phyloP scores from a whole-genome alignment of 192 early-diverging fungal species.

The Coemansia sp. region DNA sequence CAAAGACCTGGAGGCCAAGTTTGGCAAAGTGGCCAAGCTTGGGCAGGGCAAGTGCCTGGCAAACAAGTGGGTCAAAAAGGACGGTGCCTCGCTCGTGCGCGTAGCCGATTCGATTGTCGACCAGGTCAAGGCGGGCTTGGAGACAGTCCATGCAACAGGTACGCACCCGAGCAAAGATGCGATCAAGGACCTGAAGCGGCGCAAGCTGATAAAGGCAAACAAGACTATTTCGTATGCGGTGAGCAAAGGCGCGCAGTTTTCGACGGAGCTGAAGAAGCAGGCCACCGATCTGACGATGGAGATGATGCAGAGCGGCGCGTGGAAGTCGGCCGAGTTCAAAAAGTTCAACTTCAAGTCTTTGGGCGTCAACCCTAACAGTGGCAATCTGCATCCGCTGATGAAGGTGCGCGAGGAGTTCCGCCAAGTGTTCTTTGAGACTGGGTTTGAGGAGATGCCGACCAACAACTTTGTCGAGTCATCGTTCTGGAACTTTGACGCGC shows the following conservation, averaged over 20 bases:
- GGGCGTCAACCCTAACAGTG: slow-evolving; percentile 77
- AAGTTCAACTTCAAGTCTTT: slow-evolving; percentile 97
- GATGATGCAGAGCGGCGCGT: slow-evolving; percentile 88
- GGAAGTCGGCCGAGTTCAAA: slow-evolving; percentile 95
- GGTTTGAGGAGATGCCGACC: slow-evolving; percentile 99
- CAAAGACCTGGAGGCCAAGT: slow-evolving; percentile 73
- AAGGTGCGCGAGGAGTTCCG: slow-evolving; percentile 99
- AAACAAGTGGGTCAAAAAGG: slow-evolving; percentile 97
- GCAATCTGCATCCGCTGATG: slow-evolving; percentile 96
- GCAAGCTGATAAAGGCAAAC: slow-evolving; percentile 68
- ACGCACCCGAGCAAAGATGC: slow-evolving; percentile 64
- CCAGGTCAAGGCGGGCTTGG: slow-evolving; percentile 75
- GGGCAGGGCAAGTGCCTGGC: slow-evolving; percentile 95
- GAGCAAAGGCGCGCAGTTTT: slow-evolving; percentile 85
- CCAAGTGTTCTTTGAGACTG: slow-evolving; percentile 98
- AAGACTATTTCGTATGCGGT: slow-evolving; percentile 82
- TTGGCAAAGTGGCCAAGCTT: slow-evolving; percentile 80
- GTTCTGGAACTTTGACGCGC: slow-evolving; percentile 99
- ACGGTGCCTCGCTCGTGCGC: slow-evolving; percentile 68
- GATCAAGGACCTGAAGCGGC: slow-evolving; percentile 74
- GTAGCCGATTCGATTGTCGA: slow-evolving; percentile 80
- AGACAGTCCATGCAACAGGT: slow-evolving; percentile 64
- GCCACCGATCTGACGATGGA: slow-evolving; percentile 92
- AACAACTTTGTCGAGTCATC: slow-evolving; percentile 95
- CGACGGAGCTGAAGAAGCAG: slow-evolving; percentile 80